phyloP scores from a whole-genome alignment of 257 asterid genomes.

The Petunia axillaris region DNA sequence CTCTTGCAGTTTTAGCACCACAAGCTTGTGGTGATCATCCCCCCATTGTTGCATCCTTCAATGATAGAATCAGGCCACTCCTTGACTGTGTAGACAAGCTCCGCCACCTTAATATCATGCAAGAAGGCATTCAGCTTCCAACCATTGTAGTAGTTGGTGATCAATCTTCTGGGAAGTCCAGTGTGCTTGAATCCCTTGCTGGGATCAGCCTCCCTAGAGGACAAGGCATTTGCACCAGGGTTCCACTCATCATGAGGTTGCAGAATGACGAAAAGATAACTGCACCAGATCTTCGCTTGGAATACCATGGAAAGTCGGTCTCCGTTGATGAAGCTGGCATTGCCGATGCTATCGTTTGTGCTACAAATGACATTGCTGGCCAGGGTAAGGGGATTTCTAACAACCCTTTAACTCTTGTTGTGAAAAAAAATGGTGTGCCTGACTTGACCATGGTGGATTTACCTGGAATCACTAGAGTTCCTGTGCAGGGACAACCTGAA shows the following conservation, averaged over 20 bases:
- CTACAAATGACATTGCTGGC: slow-evolving; percentile 44
- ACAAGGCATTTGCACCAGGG: slow-evolving; percentile 58
- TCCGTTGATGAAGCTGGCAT: slow-evolving; percentile 35
- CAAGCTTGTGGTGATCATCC: slow-evolving; percentile 24
- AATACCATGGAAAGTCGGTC: slow-evolving; percentile 31
- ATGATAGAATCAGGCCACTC: slow-evolving; percentile 44
- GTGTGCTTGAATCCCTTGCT: slow-evolving; percentile 54
- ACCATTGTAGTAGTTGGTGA: slow-evolving; percentile 59
- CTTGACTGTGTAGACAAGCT: slow-evolving; percentile 49
- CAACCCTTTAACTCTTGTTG: slow-evolving; percentile 39
- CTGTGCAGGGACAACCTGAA: slow-evolving; percentile 54
- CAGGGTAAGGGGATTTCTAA: slow-evolving; percentile 45
- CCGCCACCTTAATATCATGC: slow-evolving; percentile 47
- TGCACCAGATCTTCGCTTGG: slow-evolving; percentile 35
- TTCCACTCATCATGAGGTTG: slow-evolving; percentile 47
- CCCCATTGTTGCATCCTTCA: slow-evolving; percentile 47
- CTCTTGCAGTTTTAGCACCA: background rate
- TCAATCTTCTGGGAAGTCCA: slow-evolving; percentile 57
- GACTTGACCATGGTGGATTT: slow-evolving; percentile 50
- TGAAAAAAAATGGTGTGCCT: slow-evolving; percentile 47
- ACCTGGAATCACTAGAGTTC: slow-evolving; percentile 54
- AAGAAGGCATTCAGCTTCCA: slow-evolving; percentile 57
- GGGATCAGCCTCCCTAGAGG: slow-evolving; percentile 61
- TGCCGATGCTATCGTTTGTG: slow-evolving; percentile 21
- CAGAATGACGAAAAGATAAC: slow-evolving; percentile 31